These are phyloP conservation scores for Meripilus lineatus DNA, from an alignment of 1,284 basidiomycete species.

Conservation along the genomic window DNA sequence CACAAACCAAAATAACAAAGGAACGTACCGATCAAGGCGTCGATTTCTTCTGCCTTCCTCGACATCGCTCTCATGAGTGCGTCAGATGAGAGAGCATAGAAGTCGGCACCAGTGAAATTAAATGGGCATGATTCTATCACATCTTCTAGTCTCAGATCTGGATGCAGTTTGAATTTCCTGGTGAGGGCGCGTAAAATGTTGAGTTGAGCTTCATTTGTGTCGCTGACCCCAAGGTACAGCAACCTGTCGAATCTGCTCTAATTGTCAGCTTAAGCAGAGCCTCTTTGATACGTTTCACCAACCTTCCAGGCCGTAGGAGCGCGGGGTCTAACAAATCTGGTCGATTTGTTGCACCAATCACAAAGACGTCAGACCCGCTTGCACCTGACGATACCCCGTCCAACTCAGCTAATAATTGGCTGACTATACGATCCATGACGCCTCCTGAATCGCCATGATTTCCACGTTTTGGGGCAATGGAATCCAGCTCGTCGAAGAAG, in stretches of 20 bases:
- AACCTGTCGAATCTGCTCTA: slow-evolving; percentile 86
- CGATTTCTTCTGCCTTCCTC: slow-evolving; percentile 78
- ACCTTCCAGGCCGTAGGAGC: slow-evolving; percentile 87
- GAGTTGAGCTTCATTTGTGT: slow-evolving; percentile 82
- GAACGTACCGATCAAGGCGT: slow-evolving; percentile 58
- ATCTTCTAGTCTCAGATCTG: slow-evolving; percentile 57
- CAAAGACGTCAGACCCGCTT: slow-evolving; percentile 75
- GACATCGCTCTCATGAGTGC: slow-evolving; percentile 96
- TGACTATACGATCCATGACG: slow-evolving; percentile 97
- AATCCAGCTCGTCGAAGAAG: slow-evolving; percentile 98
- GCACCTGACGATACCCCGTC: slow-evolving; percentile 81
- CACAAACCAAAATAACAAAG: background rate
- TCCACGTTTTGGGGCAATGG: slow-evolving; percentile 92
- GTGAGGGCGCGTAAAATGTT: slow-evolving; percentile 91
- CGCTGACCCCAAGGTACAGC: slow-evolving; percentile 93
- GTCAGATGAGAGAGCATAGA: slow-evolving; percentile 96
- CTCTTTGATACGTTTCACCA: slow-evolving; percentile 15
- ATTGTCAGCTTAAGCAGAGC: slow-evolving; percentile 2
- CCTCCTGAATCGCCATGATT: slow-evolving; percentile 94
- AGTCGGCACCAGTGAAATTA: slow-evolving; percentile 96
- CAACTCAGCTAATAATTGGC: slow-evolving; percentile 91
- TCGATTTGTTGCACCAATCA: slow-evolving; percentile 97
- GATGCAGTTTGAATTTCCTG: slow-evolving; percentile 84
- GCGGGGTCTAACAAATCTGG: slow-evolving; percentile 96
- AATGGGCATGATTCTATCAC: slow-evolving; percentile 83